Evolutionary conservation across 345 rosid genomes (phyloP).

Genomic region (Hibiscus tridactylites): DNA sequence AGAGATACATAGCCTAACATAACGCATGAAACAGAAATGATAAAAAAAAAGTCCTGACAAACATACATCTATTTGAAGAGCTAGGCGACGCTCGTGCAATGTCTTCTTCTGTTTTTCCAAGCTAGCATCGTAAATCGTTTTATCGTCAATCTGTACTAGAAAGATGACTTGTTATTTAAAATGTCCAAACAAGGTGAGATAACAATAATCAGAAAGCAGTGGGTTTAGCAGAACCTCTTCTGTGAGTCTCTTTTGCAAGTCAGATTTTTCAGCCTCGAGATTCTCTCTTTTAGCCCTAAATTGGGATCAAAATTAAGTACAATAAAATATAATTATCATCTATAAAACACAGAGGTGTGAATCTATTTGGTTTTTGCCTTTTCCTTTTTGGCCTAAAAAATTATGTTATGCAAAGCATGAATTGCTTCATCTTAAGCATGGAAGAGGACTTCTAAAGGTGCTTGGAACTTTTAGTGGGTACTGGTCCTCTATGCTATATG

Average conservation of each 20-base stretch:
- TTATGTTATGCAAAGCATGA: neutral
- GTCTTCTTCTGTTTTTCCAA: conserved; percentile 57
- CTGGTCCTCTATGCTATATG: neutral
- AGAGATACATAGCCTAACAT: neutral
- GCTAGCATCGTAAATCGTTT: conserved; percentile 46
- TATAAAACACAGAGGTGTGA: neutral
- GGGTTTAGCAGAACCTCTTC: conserved; percentile 45
- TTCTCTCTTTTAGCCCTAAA: conserved; percentile 58
- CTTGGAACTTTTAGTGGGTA: neutral
- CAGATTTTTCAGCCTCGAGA: conserved; percentile 57
- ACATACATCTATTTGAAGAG: conserved; percentile 73
- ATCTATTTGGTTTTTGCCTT: neutral
- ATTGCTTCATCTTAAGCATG: neutral
- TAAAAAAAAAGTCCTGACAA: neutral
- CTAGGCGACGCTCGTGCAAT: conserved; percentile 52
- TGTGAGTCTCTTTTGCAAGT: conserved; percentile 49
- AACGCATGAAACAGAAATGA: neutral
- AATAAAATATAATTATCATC: neutral
- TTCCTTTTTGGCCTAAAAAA: neutral
- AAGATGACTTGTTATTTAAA: conserved; percentile 1
- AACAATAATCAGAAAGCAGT: neutral
- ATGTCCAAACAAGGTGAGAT: neutral
- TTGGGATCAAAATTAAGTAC: conserved; percentile 5
- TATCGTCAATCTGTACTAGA: conserved; percentile 45
- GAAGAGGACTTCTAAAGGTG: neutral